Evolutionary conservation across 2,329 filamentous ascomycete species (phyloP).

Genomic region (Talaromyces sp.): DNA sequence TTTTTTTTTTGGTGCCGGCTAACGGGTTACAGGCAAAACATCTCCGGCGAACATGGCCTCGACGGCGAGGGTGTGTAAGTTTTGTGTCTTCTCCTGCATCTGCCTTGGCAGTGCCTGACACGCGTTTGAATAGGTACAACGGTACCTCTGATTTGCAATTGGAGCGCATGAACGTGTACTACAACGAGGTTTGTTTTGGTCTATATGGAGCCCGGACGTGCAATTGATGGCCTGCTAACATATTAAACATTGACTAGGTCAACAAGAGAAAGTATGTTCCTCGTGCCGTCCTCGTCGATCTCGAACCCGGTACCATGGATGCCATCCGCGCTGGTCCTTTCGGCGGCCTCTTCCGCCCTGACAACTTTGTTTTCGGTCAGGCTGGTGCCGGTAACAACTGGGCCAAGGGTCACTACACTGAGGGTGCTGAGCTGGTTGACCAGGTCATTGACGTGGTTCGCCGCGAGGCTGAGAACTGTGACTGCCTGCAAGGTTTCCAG

Average conservation of each 20-base stretch:
- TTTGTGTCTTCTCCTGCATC: background rate
- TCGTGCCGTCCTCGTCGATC: conserved; percentile 97
- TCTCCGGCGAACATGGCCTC: conserved; percentile 89
- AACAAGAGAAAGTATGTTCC: conserved; percentile 99
- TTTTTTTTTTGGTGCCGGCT: conserved; percentile 19
- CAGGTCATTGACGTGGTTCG: conserved; percentile 97
- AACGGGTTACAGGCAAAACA: conserved; percentile 61
- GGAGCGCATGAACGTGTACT: conserved; percentile 99
- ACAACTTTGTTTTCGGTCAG: conserved; percentile 99
- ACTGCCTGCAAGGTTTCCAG: conserved; percentile 99
- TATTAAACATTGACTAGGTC: conserved; percentile 51
- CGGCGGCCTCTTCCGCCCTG: conserved; percentile 97
- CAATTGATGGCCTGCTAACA: background rate
- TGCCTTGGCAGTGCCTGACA: conserved; percentile 15
- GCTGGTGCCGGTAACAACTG: conserved; percentile 99
- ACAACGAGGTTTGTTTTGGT: conserved; percentile 67
- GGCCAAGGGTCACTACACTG: conserved; percentile 99
- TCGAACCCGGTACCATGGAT: conserved; percentile 99
- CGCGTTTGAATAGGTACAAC: conserved; percentile 65
- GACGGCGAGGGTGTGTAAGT: conserved; percentile 94
- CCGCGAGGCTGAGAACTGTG: conserved; percentile 96
- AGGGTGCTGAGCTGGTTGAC: conserved; percentile 98
- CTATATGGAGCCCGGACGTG: background rate
- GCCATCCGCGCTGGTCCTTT: conserved; percentile 97
- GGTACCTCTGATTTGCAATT: conserved; percentile 98